Conservation (phyloP, 2,329 filamentous ascomycete species). For the Fusarium mundagurra region DNA sequence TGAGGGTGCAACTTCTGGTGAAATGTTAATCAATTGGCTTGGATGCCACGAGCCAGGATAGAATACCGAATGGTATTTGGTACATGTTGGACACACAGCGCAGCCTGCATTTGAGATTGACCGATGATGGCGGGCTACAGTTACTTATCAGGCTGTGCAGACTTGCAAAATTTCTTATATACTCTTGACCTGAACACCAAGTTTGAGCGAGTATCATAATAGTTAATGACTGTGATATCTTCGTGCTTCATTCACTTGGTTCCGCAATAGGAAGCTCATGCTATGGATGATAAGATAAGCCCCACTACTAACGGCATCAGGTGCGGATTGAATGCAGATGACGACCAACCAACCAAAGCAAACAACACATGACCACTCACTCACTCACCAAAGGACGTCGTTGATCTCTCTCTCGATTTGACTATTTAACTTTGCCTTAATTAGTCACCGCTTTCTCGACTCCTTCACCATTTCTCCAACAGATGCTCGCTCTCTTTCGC, state of each 20-base stretch:
- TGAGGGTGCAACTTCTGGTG: not conserved
- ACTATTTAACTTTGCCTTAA: not conserved
- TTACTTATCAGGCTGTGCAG: not conserved
- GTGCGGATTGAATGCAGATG: constrained; percentile 10
- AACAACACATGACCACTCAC: constrained; percentile 6
- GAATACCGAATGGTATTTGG: not conserved
- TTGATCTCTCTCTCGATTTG: not conserved
- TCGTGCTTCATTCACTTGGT: not conserved
- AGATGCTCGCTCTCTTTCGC: constrained; percentile 36
- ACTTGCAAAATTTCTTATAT: not conserved
- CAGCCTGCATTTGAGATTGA: not conserved
- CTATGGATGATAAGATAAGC: constrained; percentile 33
- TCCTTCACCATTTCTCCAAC: constrained; percentile 9
- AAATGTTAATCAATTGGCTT: not conserved
- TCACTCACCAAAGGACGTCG: not conserved
- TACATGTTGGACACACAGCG: not conserved
- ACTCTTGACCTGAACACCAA: not conserved
- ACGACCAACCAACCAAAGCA: constrained; percentile 8
- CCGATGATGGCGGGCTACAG: not conserved
- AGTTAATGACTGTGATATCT: not conserved
- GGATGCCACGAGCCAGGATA: not conserved
- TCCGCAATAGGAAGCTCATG: constrained; percentile 6
- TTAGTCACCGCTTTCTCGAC: constrained; percentile 17
- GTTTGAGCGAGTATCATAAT: not conserved
- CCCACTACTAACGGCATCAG: constrained; percentile 7